Evolutionary conservation across 2,329 filamentous ascomycete species (phyloP).

Genomic region (Penicillium psychrosexuale): DNA sequence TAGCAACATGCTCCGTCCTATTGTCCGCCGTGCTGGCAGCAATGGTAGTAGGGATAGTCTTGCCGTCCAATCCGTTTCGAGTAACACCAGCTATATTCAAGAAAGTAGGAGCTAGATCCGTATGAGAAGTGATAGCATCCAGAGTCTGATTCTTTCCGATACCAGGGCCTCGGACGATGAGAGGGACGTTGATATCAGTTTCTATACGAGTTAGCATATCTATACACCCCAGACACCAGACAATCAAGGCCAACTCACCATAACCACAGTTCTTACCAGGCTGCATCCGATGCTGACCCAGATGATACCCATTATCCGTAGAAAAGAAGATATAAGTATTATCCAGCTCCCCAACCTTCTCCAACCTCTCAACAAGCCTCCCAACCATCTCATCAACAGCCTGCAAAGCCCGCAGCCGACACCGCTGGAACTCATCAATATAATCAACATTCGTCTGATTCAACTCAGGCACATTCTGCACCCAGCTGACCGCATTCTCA

Average conservation of each 20-base stretch:
- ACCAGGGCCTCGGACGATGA: constrained; percentile 58
- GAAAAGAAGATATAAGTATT: constrained; percentile 60
- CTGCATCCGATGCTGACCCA: constrained; percentile 56
- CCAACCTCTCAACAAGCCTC: constrained; percentile 41
- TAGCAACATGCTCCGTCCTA: constrained; percentile 54
- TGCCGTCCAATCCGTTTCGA: constrained; percentile 55
- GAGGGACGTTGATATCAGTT: constrained; percentile 55
- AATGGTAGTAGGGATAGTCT: constrained; percentile 46
- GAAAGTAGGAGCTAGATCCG: constrained; percentile 62
- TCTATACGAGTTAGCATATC: constrained; percentile 12
- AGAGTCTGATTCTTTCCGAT: constrained; percentile 44
- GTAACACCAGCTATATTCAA: constrained; percentile 42
- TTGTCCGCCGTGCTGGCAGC: constrained; percentile 21
- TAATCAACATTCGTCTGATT: constrained; percentile 49
- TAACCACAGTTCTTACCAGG: constrained; percentile 58
- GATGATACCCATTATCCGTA: constrained; percentile 59
- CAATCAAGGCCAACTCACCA: constrained; percentile 38
- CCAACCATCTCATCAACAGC: constrained; percentile 55
- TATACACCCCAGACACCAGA: accelerated
- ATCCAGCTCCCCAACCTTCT: constrained; percentile 41
- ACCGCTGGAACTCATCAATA: constrained; percentile 52
- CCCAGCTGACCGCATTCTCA: constrained; percentile 49
- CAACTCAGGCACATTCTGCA: constrained; percentile 41
- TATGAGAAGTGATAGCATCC: constrained; percentile 58
- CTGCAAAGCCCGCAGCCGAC: constrained; percentile 50